Evolutionary conservation across 2,329 filamentous ascomycete species (phyloP).

Genomic region (Aspergillus caelatus): DNA sequence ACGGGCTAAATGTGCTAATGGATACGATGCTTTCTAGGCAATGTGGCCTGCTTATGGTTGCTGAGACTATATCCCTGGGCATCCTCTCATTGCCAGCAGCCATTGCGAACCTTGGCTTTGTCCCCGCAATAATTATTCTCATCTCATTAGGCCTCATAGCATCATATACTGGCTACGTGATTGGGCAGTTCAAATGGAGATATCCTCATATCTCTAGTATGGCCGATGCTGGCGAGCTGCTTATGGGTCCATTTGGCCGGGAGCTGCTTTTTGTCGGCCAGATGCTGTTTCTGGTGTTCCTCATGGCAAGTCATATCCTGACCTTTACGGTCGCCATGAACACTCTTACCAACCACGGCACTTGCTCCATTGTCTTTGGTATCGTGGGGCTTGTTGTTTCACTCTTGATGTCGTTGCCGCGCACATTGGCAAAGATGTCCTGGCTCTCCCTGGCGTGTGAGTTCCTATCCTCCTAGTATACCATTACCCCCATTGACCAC

Average conservation of each 20-base stretch:
- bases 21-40: conserved; percentile 31
- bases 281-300: conserved; percentile 64
- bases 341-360: conserved; percentile 60
- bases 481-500: neutral
- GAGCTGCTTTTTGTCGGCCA: conserved; percentile 64
- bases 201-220: conserved; percentile 65
- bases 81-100: conserved; percentile 57
- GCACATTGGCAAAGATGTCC: conserved; percentile 62
- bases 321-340: conserved; percentile 69
- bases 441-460: conserved; percentile 59
- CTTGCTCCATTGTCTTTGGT: conserved; percentile 64
- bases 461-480: neutral
- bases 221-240: conserved; percentile 65
- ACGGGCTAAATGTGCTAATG: neutral
- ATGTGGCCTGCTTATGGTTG: conserved; percentile 54
- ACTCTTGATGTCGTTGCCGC: conserved; percentile 58
- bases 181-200: conserved; percentile 58
- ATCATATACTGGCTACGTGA: conserved; percentile 60
- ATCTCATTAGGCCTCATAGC: conserved; percentile 56
- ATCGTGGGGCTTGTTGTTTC: conserved; percentile 60
- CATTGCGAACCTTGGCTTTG: conserved; percentile 54
- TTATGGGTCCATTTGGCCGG: conserved; percentile 61
- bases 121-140: conserved; percentile 54
- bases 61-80: conserved; percentile 60
- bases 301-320: conserved; percentile 68